Base-by-base conservation (phyloP, 768 basidiomycete genomes). In the Inosperma sp. region DNA sequence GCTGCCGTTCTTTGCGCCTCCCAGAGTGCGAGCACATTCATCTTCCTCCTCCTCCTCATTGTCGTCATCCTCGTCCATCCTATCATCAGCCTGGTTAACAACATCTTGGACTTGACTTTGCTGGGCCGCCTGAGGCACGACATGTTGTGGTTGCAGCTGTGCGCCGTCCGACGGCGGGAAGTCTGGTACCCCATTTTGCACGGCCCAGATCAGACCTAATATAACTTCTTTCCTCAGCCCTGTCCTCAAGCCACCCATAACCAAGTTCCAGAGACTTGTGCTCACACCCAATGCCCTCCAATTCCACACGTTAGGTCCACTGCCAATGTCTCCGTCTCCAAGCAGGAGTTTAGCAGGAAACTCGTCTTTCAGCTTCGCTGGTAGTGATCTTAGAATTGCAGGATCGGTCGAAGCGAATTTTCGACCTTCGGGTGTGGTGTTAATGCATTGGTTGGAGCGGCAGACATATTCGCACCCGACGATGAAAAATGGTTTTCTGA, bases 401-500 rank as follows among this genome's bases (percentile, higher is more conserved):
- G 78, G 72, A 58, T 90, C 88, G 0, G 84, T 88, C 60, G 82
- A 84, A 0, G 85, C 82, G 56, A 81, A 88, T 55, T 72, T 80
- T 25, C 86, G 78, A 3, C 82, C 82, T 26, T 84, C 83, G 3
- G 73, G 51, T 7, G 69, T 61, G 22, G 70, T 59, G 16, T 59
- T 62, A 22, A 71, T 53, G 61, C 86, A 88, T 17, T 67, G 35
- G 1, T 66, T 34, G 23, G 74, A 81, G 43, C 74, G 75, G 62
- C 88, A 91, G 4, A 74, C 72, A 53, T 91, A 91, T 62, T 87
- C 84, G 61, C 87, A 88, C n/a, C 85, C 88, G 29, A 91, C 87
- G 64, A 91, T 77, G 62, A 85, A 90, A 68, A 90, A 91, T 3
- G 86, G 85, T 53, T 80, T 81, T 55, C 83, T 81, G 42, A 91